A percentile compares a stretch with the other conserved stretches of the same genome.
Conservation (phyloP, 257 asterid species). For the Craterostigma plantagineum region DNA sequence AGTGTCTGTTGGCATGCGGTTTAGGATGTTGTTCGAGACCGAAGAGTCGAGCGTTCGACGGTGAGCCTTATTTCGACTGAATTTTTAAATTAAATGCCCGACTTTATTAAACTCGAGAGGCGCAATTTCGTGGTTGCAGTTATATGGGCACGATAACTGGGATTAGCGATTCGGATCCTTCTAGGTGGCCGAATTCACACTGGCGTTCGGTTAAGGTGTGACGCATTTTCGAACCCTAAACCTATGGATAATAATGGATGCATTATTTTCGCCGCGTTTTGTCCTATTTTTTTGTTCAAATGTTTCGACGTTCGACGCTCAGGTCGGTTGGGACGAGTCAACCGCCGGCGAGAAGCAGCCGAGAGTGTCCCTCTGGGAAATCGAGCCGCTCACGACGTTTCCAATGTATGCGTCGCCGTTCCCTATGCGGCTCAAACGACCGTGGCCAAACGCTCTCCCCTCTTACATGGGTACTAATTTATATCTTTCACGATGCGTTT, state of each 20-base stretch:
- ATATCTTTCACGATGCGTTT: too few species aligned
- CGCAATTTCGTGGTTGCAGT: slow-evolving; percentile 15
- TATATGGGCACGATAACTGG: slow-evolving; percentile 86
- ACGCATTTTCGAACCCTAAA: too few species aligned
- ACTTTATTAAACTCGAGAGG: slow-evolving; percentile 2
- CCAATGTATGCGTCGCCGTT: slow-evolving; percentile 56
- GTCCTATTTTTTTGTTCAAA: not conserved
- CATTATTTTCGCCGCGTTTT: too few species aligned
- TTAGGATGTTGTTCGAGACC: slow-evolving; percentile 84
- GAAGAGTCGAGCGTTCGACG: slow-evolving; percentile 90
- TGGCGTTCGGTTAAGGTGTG: slow-evolving; percentile 82
- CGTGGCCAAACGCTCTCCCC: slow-evolving; percentile 62
- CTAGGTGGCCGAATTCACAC: slow-evolving; percentile 62
- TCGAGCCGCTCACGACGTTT: slow-evolving; percentile 66
- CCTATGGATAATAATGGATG: too few species aligned
- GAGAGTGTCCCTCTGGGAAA: slow-evolving; percentile 77
- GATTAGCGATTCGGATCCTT: slow-evolving; percentile 53
- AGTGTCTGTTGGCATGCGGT: slow-evolving; percentile 89
- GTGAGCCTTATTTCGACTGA: slow-evolving; percentile 11
- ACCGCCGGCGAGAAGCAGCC: slow-evolving; percentile 74
- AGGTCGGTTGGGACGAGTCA: slow-evolving; percentile 92
- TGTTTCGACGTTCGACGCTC: not conserved
- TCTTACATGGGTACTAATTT: slow-evolving; percentile 48
- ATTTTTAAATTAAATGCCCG: slow-evolving; percentile 7
- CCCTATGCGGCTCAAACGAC: slow-evolving; percentile 52